A percentile compares a stretch with the other conserved stretches of the same genome.
phyloP scores from a whole-genome alignment of 2,329 filamentous ascomycete genomes.

The Colletotrichum truncatum region DNA sequence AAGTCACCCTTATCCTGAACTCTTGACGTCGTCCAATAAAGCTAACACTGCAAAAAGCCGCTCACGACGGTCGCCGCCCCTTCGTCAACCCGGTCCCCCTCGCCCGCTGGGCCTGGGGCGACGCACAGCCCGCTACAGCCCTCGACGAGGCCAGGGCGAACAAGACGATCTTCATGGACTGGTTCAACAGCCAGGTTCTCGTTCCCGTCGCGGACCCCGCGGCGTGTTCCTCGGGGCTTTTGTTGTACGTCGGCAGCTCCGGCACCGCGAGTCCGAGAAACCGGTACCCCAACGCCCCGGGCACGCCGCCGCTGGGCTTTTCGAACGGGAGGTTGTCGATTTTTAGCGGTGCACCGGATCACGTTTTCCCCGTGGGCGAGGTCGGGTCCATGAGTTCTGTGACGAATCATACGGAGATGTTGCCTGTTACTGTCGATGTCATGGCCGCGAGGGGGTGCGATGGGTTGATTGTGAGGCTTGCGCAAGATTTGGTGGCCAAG shows the following conservation, averaged over 20 bases:
- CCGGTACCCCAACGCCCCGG: constrained; percentile 46
- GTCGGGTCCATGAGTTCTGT: constrained; percentile 44
- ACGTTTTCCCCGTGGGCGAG: constrained; percentile 53
- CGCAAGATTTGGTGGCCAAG: constrained; percentile 57
- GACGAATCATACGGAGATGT: constrained; percentile 54
- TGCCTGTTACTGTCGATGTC: constrained; percentile 67
- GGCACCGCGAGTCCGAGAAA: constrained; percentile 31
- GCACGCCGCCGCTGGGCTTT: constrained; percentile 59
- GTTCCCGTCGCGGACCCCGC: constrained; percentile 22
- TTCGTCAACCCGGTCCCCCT: constrained; percentile 48
- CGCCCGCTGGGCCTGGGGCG: constrained; percentile 46
- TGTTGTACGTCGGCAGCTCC: constrained; percentile 37
- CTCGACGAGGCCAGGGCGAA: constrained; percentile 38
- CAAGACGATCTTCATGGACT: constrained; percentile 42
- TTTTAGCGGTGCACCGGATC: constrained; percentile 49
- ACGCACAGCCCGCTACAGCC: constrained; percentile 35
- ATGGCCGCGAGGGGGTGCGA: constrained; percentile 69
- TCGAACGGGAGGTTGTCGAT: constrained; percentile 43
- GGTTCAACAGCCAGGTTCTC: constrained; percentile 42
- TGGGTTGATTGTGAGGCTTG: constrained; percentile 63
- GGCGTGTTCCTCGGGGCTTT: constrained; percentile 41
- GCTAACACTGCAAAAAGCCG: constrained; percentile 28
- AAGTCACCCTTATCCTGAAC: not conserved
- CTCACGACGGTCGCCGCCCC: constrained; percentile 43
- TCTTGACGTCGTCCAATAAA: too few relatives aligned